Evolutionary conservation across 2,329 filamentous ascomycete species (phyloP), one percentile per base, ranked within the genome.

Genomic region (Aureobasidium sp.): DNA sequence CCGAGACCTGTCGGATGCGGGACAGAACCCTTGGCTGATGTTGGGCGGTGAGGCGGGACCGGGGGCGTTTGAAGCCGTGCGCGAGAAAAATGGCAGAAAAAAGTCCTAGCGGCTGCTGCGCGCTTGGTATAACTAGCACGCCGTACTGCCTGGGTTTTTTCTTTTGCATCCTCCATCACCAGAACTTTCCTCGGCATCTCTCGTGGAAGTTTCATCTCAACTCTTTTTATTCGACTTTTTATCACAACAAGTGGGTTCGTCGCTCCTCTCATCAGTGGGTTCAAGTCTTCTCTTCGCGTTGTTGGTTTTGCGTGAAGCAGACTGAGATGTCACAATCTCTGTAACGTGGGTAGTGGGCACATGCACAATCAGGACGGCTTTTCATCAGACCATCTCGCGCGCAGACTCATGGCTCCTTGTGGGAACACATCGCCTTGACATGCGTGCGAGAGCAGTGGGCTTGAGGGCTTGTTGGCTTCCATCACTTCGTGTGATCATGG

Each of bases 371-470:
- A 63, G 48, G 55, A 64, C 62, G 62, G 64, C 58, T 62, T 65
- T 51, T 64, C 75, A 73, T 73, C 72, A 63, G 64, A 65, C 49
- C 69, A 69, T 68, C 65, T 65, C 63, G 63, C 65, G 58, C 64
- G 60, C 57, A 57, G 63, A 68, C 65, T 76, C 76, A 77, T 72
- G 77, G 78, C 77, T 65, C 63, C 72, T 77, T 81, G 79, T 80
- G 79, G 79, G 78, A 79, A 80, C 79, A 79, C 79, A 65, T 64
- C 57, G 78, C 78, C 79, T 76, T 29, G 44, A 44, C 76, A 75
- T 71, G 67, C 66, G 44, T 67, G 69, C 73, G 72, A 71, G 68
- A 70, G 73, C 73, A 76, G 76, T 78, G 76, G 76, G 77, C 77
- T 74, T 73, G 73, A 74, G 73, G 75, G 76, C 73, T 74, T 64